Percentiles rank a stretch among this genome's conserved stretches.
Conservation (phyloP, 2,329 filamentous ascomycete species). For the Plenodomus lindquistii region DNA sequence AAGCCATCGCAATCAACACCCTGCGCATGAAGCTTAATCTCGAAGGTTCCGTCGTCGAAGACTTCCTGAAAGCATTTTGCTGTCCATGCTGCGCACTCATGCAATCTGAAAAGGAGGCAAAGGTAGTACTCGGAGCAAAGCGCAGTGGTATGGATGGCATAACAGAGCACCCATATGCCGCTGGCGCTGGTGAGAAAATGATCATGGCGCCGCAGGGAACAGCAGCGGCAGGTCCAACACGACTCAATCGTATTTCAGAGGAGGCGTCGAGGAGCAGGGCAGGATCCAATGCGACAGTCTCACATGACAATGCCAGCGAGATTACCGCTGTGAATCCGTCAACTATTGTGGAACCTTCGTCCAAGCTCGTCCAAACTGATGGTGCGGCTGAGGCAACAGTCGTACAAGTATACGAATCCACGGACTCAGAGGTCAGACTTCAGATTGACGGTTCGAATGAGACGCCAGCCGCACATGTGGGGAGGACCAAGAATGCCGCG, state of each 20-base stretch:
- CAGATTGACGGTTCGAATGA: not conserved
- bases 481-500: no score
- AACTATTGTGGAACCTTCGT: not conserved
- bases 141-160: constrained; percentile 6
- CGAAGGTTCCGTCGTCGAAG: constrained; percentile 19
- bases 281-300: not conserved
- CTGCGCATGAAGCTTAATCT: not conserved
- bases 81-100: constrained; percentile 30
- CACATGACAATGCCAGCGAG: not conserved
- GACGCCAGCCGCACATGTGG: no score
- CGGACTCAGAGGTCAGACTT: not conserved
- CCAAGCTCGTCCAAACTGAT: not conserved
- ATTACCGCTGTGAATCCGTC: not conserved
- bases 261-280: not conserved
- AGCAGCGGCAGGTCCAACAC: no score
- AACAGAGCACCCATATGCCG: constrained; percentile 11
- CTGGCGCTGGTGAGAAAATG: constrained; percentile 7
- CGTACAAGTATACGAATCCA: not conserved
- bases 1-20: not conserved
- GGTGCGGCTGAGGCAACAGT: not conserved
- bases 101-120: constrained; percentile 21
- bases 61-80: constrained; percentile 26
- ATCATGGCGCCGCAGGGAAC: not conserved
- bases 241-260: not conserved
- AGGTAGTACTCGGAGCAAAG: constrained; percentile 14